Percentiles rank a stretch among this genome's conserved stretches.
phyloP scores from a whole-genome alignment of 805 yeast genomes.

The Torulaspora microellipsoides region DNA sequence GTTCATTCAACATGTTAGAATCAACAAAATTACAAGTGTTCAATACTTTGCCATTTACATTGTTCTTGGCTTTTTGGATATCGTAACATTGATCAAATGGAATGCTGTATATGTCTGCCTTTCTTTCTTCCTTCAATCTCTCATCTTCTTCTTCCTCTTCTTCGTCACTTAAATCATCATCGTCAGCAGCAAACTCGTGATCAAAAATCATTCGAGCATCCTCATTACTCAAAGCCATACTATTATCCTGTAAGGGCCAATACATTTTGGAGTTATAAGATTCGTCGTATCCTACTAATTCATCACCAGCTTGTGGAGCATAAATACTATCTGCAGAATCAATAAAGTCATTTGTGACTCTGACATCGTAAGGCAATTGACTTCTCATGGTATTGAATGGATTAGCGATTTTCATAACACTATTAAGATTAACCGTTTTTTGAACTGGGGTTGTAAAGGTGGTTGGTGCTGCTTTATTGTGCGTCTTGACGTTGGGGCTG shows the following conservation, averaged over 20 bases:
- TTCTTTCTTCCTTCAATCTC: conserved; percentile 1
- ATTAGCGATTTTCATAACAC: conserved; percentile 20
- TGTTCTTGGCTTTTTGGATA: background rate
- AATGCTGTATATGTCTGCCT: conserved; percentile 1
- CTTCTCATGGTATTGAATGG: conserved; percentile 12
- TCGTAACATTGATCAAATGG: conserved; percentile 2
- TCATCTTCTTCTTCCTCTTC: conserved; percentile 23
- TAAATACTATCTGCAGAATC: conserved; percentile 14
- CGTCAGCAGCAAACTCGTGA: conserved; percentile 26
- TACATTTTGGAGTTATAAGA: conserved; percentile 17
- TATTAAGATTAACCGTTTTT: conserved; percentile 27
- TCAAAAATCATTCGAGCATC: conserved; percentile 31
- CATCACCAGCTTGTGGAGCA: conserved; percentile 18
- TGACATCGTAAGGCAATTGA: conserved; percentile 14
- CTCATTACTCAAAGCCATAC: conserved; percentile 22
- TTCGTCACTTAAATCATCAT: conserved; percentile 28
- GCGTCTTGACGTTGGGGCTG: conserved; percentile 2
- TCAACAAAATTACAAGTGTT: conserved; percentile 14
- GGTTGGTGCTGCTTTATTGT: conserved; percentile 4
- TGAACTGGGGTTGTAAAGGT: conserved; percentile 17
- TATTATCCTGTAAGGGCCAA: conserved; percentile 28
- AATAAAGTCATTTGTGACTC: conserved; percentile 13
- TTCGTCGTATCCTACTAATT: conserved; percentile 15
- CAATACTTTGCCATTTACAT: conserved; percentile 3
- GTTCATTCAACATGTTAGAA: conserved; percentile 3